A percentile compares a stretch with the other conserved stretches of the same genome.
Conservation (phyloP, 768 basidiomycete species). For the Rhodotorula graminis region DNA sequence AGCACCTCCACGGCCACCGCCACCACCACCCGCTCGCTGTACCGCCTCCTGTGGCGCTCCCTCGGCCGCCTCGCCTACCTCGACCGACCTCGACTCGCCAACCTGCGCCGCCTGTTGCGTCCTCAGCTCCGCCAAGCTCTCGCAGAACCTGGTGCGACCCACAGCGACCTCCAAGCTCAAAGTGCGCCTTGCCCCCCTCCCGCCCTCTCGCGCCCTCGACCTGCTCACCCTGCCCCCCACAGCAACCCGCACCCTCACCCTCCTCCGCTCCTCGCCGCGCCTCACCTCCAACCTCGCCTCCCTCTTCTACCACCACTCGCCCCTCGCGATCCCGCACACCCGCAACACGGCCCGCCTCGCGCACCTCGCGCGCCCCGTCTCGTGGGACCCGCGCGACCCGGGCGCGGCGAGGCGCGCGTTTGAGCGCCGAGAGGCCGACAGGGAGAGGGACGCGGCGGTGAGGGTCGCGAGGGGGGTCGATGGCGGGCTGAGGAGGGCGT, state of each 20-base stretch:
- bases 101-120: constrained; percentile 1
- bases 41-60: constrained; percentile 1
- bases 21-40: not conserved
- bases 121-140: not conserved
- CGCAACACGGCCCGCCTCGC: constrained; percentile 14
- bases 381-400: constrained; percentile 23
- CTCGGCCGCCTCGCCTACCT: not conserved
- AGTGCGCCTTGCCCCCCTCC: not conserved
- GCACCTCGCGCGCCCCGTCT: constrained; percentile 12
- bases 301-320: constrained; percentile 27
- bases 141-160: rapidly evolving
- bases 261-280: constrained; percentile 3
- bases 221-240: not conserved
- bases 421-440: constrained; percentile 4
- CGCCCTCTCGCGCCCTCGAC: rapidly evolving
- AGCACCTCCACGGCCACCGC: no score
- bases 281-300: constrained; percentile 13
- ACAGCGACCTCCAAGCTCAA: not conserved
- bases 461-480: not conserved
- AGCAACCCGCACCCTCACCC: constrained; percentile 11
- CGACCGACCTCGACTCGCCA: not conserved
- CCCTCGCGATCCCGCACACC: not conserved
- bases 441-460: not conserved
- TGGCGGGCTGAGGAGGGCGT: not conserved
- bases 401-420: not conserved